Conservation (phyloP, 805 yeast species). For the Yarrowia bubula region DNA sequence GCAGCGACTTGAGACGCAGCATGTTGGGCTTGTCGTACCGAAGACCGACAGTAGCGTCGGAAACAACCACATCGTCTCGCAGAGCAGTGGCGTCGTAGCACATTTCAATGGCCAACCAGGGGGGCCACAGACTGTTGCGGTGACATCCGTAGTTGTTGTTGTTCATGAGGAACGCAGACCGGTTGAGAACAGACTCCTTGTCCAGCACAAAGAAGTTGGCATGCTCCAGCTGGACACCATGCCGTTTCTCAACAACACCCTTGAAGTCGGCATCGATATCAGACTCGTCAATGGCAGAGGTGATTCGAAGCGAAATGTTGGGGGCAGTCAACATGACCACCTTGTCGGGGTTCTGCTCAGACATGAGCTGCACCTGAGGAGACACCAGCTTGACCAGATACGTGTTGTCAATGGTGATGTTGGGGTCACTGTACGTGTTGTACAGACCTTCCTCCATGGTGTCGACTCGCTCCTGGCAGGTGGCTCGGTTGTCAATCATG, state of each 20-base stretch:
- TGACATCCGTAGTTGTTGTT: conserved; percentile 60
- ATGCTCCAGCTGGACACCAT: conserved; percentile 63
- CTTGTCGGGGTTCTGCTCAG: conserved; percentile 51
- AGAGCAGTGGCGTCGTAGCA: conserved; percentile 55
- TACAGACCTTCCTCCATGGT: conserved; percentile 54
- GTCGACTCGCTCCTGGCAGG: conserved; percentile 30
- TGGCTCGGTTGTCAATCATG: conserved; percentile 20
- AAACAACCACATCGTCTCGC: conserved; percentile 53
- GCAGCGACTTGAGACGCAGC: conserved; percentile 41
- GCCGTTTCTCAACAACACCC: conserved; percentile 59
- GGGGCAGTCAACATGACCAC: conserved; percentile 74
- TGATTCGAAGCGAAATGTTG: conserved; percentile 60
- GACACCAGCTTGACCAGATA: conserved; percentile 66
- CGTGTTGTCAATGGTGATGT: conserved; percentile 47
- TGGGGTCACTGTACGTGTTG: conserved; percentile 37
- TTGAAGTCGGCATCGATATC: conserved; percentile 46
- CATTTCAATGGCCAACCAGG: conserved; percentile 77
- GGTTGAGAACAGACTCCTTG: conserved; percentile 47
- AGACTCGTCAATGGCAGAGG: conserved; percentile 56
- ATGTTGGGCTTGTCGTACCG: conserved; percentile 56
- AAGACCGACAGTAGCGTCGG: conserved; percentile 60
- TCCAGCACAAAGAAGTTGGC: conserved; percentile 72
- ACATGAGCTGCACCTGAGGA: conserved; percentile 77
- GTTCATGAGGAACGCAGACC: conserved; percentile 48
- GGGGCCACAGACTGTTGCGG: conserved; percentile 66